Conservation (phyloP, 208 protist genomes). For the Crithidia brevicula region DNA sequence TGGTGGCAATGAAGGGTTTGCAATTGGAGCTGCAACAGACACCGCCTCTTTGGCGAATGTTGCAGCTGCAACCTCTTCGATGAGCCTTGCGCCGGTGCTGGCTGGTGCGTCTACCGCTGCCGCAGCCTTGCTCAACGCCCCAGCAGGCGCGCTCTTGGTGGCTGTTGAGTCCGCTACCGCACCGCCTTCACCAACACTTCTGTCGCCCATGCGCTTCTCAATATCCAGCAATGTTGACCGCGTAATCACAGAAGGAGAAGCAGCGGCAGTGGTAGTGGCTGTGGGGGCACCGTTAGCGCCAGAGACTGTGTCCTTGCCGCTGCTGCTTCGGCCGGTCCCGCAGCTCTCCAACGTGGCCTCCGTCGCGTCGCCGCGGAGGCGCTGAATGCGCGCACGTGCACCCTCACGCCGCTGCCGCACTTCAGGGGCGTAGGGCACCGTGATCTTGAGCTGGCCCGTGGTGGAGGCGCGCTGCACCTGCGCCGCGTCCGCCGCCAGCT, state of each 20-base stretch:
- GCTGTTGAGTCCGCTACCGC: no score
- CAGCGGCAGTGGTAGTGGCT: not conserved
- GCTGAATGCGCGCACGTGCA: constrained; percentile 2
- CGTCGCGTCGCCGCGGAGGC: constrained; percentile 3
- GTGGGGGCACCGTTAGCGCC: no score
- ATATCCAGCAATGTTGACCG: constrained; percentile 30
- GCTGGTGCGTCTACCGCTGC: not conserved
- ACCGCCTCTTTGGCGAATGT: not conserved
- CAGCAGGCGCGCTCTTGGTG: not conserved
- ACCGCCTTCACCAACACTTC: not conserved
- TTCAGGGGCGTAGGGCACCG: constrained; percentile 68
- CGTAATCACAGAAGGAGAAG: not conserved
- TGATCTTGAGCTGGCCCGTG: constrained; percentile 86
- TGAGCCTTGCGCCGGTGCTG: not conserved
- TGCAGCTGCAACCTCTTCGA: not conserved
- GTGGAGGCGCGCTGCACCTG: constrained; percentile 78
- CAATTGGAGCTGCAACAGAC: no score
- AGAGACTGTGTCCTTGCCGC: not conserved
- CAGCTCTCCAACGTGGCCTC: not conserved
- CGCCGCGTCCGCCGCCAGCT: constrained; percentile 69
- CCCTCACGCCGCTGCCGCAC: constrained; percentile 40
- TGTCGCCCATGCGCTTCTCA: constrained; percentile 13
- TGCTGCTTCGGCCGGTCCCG: not conserved
- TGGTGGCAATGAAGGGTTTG: not conserved
- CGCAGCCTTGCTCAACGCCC: not conserved